Evolutionary conservation across 768 basidiomycete genomes (phyloP).

Genomic region (Austroboletus festivus): DNA sequence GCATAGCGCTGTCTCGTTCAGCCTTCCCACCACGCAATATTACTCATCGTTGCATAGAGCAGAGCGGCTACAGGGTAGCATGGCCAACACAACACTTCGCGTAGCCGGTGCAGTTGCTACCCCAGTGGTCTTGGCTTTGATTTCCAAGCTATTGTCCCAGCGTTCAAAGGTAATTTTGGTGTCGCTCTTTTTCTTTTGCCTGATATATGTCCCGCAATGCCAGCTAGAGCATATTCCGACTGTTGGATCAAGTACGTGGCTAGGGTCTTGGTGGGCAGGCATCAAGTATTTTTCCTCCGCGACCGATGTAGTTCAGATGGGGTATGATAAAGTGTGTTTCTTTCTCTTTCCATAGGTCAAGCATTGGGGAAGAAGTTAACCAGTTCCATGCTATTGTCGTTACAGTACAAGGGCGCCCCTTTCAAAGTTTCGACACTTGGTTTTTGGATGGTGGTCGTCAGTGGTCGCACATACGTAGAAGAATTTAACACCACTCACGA

Average conservation of each 20-base stretch:
- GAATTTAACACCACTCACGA: conserved; percentile 41
- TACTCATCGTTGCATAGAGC: no score
- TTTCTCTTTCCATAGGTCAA: background rate
- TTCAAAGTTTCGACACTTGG: conserved; percentile 31
- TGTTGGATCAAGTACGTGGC: conserved; percentile 23
- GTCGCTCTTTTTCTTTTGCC: background rate
- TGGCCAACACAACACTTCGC: no score
- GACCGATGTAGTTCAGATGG: conserved; percentile 28
- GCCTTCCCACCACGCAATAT: no score
- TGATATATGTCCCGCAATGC: background rate
- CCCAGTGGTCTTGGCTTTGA: no score
- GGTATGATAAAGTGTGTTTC: conserved; percentile 31
- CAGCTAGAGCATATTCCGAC: conserved; percentile 33
- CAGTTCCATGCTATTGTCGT: background rate
- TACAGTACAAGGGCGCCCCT: conserved; percentile 26
- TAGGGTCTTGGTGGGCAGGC: conserved; percentile 29
- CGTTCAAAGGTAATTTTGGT: no score
- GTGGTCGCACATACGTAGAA: conserved; percentile 31
- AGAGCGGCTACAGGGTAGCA: no score
- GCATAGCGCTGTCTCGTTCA: no score
- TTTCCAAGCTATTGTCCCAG: no score
- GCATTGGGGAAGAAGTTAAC: background rate
- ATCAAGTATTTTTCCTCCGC: conserved; percentile 18
- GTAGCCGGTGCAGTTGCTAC: no score
- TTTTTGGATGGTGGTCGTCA: conserved; percentile 41